phyloP scores from a whole-genome alignment of 2,329 filamentous ascomycete genomes.

The Fulvia fulva region DNA sequence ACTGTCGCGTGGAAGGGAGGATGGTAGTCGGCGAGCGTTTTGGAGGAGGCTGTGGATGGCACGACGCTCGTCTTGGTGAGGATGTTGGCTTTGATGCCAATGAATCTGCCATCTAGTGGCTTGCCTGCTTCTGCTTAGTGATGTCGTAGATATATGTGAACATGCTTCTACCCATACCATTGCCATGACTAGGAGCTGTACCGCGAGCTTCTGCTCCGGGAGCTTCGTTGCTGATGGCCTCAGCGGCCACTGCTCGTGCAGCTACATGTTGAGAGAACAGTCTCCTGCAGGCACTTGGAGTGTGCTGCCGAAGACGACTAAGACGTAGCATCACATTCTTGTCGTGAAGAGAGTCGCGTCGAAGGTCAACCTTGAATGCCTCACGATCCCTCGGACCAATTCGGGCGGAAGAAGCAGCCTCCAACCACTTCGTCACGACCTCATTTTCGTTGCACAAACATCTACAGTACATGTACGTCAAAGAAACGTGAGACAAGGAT shows the following conservation, averaged over 20 bases:
- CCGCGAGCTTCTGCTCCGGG: neutral
- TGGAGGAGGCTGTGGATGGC: constrained; percentile 72
- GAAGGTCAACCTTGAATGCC: neutral
- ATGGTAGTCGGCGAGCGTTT: constrained; percentile 61
- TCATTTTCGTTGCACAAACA: neutral
- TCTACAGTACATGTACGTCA: neutral
- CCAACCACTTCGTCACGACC: neutral
- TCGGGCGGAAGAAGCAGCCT: neutral
- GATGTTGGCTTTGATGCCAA: constrained; percentile 52
- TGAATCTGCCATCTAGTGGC: constrained; percentile 32
- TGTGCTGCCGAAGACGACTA: constrained; percentile 17
- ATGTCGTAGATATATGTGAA: too few species aligned
- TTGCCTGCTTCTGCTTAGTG: neutral
- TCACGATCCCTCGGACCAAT: neutral
- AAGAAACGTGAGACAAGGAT: neutral
- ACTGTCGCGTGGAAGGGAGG: constrained; percentile 83
- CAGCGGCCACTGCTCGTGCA: neutral
- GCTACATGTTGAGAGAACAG: constrained; percentile 3
- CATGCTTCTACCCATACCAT: constrained; percentile 23
- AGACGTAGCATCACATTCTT: constrained; percentile 22
- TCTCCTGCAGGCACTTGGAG: constrained; percentile 11
- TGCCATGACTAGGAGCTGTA: constrained; percentile 19
- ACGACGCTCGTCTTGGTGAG: constrained; percentile 34
- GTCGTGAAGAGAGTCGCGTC: neutral
- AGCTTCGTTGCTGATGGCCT: neutral